Percentiles rank a stretch among this genome's conserved stretches.
Conservation (phyloP, 768 basidiomycete genomes). For the Pholiota microspora region DNA sequence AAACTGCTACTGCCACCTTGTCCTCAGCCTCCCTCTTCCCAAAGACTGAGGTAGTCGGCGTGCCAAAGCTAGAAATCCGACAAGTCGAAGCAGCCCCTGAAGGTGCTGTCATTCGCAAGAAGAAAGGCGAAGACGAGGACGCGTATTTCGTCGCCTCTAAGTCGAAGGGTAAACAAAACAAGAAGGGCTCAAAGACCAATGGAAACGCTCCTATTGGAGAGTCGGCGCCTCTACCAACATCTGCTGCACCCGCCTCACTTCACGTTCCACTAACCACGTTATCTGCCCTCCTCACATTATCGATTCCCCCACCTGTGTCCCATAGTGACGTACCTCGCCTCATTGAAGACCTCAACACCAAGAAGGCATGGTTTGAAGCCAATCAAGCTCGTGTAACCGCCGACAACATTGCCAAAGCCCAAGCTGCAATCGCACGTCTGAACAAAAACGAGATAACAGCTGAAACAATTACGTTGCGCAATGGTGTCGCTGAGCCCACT, state of each 20-base stretch:
- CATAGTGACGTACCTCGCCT: conserved; percentile 76
- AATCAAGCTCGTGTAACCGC: conserved; percentile 82
- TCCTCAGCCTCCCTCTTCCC: conserved; percentile 33
- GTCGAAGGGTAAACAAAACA: conserved; percentile 62
- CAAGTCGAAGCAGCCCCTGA: conserved; percentile 74
- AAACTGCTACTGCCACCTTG: conserved; percentile 42
- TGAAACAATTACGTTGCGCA: conserved; percentile 34
- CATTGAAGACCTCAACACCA: conserved; percentile 87
- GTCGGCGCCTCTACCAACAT: conserved; percentile 22
- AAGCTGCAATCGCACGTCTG: conserved; percentile 69
- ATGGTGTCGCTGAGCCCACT: conserved; percentile 41
- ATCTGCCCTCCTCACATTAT: conserved; percentile 80
- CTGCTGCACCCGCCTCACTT: conserved; percentile 33
- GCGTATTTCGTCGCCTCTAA: conserved; percentile 77
- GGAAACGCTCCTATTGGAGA: conserved; percentile 32
- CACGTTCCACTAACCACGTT: conserved; percentile 86
- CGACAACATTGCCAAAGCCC: conserved; percentile 79
- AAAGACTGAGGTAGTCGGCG: conserved; percentile 52
- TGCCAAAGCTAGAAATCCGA: conserved; percentile 81
- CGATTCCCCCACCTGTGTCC: conserved; percentile 86
- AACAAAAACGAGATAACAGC: conserved; percentile 35
- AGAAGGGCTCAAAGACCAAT: conserved; percentile 49
- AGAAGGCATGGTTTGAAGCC: conserved; percentile 93
- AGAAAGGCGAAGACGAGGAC: conserved; percentile 88
- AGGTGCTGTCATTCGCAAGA: conserved; percentile 78